Conservation (phyloP, 768 basidiomycete genomes). For the Leccinellum luteum region DNA sequence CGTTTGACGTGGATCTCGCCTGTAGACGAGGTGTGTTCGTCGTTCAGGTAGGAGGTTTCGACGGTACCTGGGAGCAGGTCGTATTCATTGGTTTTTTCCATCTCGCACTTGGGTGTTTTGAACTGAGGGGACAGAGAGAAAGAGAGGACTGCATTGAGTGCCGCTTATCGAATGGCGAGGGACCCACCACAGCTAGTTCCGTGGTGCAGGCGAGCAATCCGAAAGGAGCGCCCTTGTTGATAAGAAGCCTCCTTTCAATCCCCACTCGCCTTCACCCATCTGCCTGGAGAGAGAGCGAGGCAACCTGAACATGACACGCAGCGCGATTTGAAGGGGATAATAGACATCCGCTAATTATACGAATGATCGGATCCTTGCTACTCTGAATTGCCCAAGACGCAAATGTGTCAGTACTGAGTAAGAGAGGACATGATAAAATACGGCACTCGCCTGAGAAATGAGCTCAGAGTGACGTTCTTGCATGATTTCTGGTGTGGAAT, state of each 20-base stretch:
- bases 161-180: no score
- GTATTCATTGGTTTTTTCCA: conserved; percentile 27
- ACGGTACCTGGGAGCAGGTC: conserved; percentile 27
- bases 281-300: conserved; percentile 21
- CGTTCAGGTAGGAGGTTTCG: conserved; percentile 26
- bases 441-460: conserved; percentile 9
- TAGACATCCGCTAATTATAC: conserved; percentile 8
- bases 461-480: conserved; percentile 5
- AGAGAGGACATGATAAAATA: not conserved
- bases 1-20: conserved; percentile 13
- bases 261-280: no score
- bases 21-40: conserved; percentile 26
- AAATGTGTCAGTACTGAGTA: not conserved
- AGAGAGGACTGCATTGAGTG: not conserved
- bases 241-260: no score
- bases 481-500: not conserved
- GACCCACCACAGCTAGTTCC: no score
- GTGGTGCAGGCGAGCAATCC: no score
- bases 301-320: conserved; percentile 19
- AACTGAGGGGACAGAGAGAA: not conserved
- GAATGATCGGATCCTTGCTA: conserved; percentile 18
- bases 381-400: conserved; percentile 4
- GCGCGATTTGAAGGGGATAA: conserved; percentile 14
- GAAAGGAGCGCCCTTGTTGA: no score
- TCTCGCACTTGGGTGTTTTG: conserved; percentile 15